Evolutionary conservation across 768 basidiomycete species (phyloP).

Genomic region (Kwoniella sp.): DNA sequence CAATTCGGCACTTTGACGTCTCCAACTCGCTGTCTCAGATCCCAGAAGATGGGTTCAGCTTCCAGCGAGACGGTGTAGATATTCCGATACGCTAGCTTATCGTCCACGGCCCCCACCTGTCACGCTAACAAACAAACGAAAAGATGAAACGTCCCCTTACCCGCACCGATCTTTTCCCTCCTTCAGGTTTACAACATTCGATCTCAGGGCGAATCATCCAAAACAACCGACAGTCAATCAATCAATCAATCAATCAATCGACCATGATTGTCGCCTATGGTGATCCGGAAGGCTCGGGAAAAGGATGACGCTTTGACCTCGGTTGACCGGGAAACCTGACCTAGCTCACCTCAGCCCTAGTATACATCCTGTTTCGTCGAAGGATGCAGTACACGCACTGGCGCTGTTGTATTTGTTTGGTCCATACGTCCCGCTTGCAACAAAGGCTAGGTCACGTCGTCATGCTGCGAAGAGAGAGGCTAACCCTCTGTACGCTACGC

Average conservation of each 20-base stretch:
- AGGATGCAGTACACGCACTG: neutral
- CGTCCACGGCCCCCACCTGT: no score
- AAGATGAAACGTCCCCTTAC: constrained; percentile 3
- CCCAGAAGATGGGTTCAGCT: no score
- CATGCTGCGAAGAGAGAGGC: no score
- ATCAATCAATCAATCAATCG: no score
- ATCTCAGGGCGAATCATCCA: neutral
- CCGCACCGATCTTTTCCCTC: neutral
- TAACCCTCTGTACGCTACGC: neutral
- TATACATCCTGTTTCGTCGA: neutral
- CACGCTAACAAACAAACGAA: neutral
- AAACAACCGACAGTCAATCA: no score
- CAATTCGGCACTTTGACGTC: no score
- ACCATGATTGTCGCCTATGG: no score
- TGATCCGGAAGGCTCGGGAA: neutral
- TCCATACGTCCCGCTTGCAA: neutral
- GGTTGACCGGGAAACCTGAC: neutral
- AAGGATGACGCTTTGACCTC: neutral
- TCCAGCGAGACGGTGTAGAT: no score
- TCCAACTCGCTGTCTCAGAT: no score
- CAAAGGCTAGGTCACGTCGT: no score
- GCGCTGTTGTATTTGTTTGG: neutral
- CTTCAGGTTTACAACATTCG: neutral
- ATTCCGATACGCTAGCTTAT: no score
- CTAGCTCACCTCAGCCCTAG: neutral